Conservation (phyloP, 2,329 filamentous ascomycete species). For the Zalaria obscura region DNA sequence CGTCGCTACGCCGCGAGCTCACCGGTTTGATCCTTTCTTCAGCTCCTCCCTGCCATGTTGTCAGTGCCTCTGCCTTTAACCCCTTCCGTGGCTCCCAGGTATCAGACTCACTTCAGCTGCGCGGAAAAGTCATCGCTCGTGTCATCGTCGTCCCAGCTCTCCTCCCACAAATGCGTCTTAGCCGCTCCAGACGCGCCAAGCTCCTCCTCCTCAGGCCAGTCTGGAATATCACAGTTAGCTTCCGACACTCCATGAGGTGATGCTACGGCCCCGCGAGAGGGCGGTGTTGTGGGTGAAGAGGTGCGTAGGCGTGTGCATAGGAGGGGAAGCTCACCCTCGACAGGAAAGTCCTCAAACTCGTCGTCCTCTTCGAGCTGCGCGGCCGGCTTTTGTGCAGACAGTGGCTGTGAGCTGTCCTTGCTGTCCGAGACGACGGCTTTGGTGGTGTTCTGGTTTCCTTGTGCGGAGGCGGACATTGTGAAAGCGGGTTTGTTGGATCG, state of each 20-base stretch:
- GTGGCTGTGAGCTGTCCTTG: constrained; percentile 29
- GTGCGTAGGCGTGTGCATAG: neutral
- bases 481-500: constrained; percentile 5
- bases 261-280: neutral
- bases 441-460: constrained; percentile 22
- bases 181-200: constrained; percentile 47
- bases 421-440: constrained; percentile 25
- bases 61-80: too few species aligned
- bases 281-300: neutral
- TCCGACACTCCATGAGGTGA: neutral
- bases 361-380: constrained; percentile 86
- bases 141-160: constrained; percentile 99
- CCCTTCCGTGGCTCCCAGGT: neutral
- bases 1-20: neutral
- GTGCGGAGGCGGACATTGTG: constrained; percentile 33
- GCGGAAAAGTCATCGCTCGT: constrained; percentile 91
- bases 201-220: constrained; percentile 85
- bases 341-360: constrained; percentile 97
- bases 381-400: constrained; percentile 46
- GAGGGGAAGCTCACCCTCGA: constrained; percentile 53
- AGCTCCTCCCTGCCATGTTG: constrained; percentile 57
- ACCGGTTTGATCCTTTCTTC: constrained; percentile 47
- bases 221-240: constrained; percentile 33
- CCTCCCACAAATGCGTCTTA: constrained; percentile 78
- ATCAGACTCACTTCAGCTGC: constrained; percentile 60